A percentile compares a stretch with the other conserved stretches of the same genome.
Evolutionary conservation across 805 yeast genomes (phyloP).

Genomic region (Wickerhamiella occidentalis): DNA sequence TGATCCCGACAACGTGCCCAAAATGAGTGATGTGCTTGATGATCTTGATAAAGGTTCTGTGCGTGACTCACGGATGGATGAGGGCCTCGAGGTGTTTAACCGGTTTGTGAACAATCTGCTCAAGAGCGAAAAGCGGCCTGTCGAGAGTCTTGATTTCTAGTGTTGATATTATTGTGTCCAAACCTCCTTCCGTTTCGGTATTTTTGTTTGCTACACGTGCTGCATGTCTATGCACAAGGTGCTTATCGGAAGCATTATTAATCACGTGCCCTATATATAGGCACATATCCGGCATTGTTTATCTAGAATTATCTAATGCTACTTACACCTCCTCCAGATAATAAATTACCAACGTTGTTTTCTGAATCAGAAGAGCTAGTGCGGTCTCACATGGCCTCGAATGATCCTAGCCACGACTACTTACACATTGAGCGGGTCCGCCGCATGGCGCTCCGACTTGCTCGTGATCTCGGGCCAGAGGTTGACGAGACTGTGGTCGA

Average conservation of each 20-base stretch:
- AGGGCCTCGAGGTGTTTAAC: conserved; percentile 56
- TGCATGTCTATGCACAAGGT: not conserved
- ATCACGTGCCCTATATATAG: not conserved
- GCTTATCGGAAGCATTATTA: not conserved
- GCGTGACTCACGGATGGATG: conserved; percentile 35
- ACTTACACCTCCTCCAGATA: conserved; percentile 1
- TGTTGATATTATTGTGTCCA: too few species aligned
- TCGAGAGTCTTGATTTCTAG: conserved; percentile 21
- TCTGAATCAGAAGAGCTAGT: conserved; percentile 14
- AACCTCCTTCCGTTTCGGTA: not conserved
- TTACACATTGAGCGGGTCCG: conserved; percentile 26
- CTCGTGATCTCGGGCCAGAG: conserved; percentile 12
- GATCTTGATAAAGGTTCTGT: conserved; percentile 53
- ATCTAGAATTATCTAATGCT: conserved; percentile 5
- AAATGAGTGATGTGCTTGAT: conserved; percentile 46
- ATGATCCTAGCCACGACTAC: conserved; percentile 27
- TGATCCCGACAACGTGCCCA: conserved; percentile 73
- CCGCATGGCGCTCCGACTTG: conserved; percentile 22
- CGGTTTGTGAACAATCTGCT: conserved; percentile 44
- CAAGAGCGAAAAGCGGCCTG: conserved; percentile 37
- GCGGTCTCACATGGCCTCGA: conserved; percentile 20
- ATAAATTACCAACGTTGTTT: not conserved
- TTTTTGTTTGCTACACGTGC: conserved; percentile 2
- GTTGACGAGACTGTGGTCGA: conserved; percentile 24
- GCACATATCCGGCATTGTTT: not conserved